Percentiles rank a stretch among this genome's conserved stretches.
Evolutionary conservation across 1,139 yeast genomes (phyloP).

Genomic region (Scheffersomyces parashehatae): DNA sequence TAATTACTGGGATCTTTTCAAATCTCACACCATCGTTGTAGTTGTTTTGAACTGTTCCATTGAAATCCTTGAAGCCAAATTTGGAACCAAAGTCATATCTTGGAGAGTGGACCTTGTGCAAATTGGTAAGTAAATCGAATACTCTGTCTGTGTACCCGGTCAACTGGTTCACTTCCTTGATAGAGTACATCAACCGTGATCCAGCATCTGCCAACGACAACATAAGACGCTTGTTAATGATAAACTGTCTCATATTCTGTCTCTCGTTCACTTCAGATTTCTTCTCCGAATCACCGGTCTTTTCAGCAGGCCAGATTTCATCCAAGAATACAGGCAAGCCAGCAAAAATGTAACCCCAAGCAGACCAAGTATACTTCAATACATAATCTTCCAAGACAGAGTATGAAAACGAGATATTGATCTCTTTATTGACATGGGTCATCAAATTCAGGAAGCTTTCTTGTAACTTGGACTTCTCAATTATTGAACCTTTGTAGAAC

Average conservation of each 20-base stretch:
- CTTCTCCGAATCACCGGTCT: slow-evolving; percentile 7
- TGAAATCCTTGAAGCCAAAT: slow-evolving; percentile 55
- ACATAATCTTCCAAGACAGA: slow-evolving; percentile 83
- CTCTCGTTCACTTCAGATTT: slow-evolving; percentile 33
- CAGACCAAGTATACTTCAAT: slow-evolving; percentile 92
- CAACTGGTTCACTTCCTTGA: slow-evolving; percentile 86
- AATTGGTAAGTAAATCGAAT: slow-evolving; percentile 67
- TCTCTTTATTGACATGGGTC: slow-evolving; percentile 46
- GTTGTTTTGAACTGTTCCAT: slow-evolving; percentile 80
- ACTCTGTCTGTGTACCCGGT: slow-evolving; percentile 91
- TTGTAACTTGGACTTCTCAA: slow-evolving; percentile 69
- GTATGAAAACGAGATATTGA: slow-evolving; percentile 56
- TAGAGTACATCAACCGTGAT: slow-evolving; percentile 92
- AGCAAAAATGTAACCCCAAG: slow-evolving; percentile 87
- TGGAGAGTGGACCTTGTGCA: slow-evolving; percentile 81
- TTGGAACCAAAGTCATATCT: slow-evolving; percentile 64
- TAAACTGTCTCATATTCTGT: slow-evolving; percentile 80
- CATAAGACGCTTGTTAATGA: slow-evolving; percentile 87
- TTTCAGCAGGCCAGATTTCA: slow-evolving; percentile 38
- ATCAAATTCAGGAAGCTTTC: slow-evolving; percentile 59
- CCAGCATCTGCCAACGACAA: slow-evolving; percentile 94
- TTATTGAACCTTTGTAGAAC: slow-evolving; percentile 85
- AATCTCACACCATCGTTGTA: slow-evolving; percentile 74
- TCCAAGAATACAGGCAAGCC: slow-evolving; percentile 75
- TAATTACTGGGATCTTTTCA: slow-evolving; percentile 79